These are phyloP conservation scores for Populus euphratica DNA, from an alignment of 345 rosid species.

Conservation along the genomic window DNA sequence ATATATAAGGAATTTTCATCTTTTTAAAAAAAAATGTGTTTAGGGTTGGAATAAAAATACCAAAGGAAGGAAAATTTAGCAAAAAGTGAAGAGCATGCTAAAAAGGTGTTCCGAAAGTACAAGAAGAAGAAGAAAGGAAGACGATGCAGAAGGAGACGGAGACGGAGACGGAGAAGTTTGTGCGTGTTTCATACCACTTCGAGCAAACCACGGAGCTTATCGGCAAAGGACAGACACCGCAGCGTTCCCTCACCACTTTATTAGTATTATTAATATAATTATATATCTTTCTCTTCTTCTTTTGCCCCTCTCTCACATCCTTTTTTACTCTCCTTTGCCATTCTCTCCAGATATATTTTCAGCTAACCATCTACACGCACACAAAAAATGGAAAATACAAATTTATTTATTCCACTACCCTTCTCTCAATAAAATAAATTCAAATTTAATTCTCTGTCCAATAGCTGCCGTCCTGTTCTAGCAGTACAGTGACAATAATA, in stretches of 20 bases:
- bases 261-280: not conserved
- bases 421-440: too few relatives aligned
- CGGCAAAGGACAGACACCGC: slow-evolving; percentile 42
- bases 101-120: not conserved
- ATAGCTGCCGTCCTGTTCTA: too few relatives aligned
- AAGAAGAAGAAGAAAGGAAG: not conserved
- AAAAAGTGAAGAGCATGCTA: not conserved
- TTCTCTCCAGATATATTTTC: not conserved
- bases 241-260: slow-evolving; percentile 27
- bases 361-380: too few relatives aligned
- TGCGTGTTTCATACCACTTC: slow-evolving; percentile 20
- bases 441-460: too few relatives aligned
- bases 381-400: too few relatives aligned
- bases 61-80: not conserved
- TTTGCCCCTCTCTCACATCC: slow-evolving; percentile 11
- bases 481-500: slow-evolving; percentile 2
- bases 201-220: slow-evolving; percentile 46
- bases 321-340: slow-evolving; percentile 15
- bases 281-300: slow-evolving; percentile 5
- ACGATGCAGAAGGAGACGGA: slow-evolving; percentile 1
- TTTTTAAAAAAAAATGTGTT: not conserved
- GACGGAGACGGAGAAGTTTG: not conserved
- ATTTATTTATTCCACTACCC: too few relatives aligned
- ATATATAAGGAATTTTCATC: not conserved
- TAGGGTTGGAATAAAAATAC: not conserved